Percentiles rank a stretch among this genome's conserved stretches.
phyloP scores from a whole-genome alignment of 1,284 basidiomycete species.

The Xerocomus nothofagi region DNA sequence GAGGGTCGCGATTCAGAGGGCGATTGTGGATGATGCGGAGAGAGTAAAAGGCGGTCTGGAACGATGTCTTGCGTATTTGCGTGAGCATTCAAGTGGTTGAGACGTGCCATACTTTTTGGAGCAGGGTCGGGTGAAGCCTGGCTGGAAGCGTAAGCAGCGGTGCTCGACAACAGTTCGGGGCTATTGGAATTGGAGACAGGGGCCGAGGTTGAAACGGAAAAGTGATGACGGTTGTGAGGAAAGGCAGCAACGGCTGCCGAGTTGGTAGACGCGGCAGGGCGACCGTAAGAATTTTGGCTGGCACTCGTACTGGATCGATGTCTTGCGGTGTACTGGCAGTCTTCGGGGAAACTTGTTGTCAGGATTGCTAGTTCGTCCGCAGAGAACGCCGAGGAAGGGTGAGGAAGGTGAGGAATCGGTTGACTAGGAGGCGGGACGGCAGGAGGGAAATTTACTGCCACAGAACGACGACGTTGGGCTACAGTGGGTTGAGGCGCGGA shows the following conservation, averaged over 20 bases:
- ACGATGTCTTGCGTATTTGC: constrained; percentile 40
- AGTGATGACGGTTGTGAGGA: constrained; percentile 51
- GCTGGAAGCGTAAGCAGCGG: constrained; percentile 37
- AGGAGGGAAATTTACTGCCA: constrained; percentile 60
- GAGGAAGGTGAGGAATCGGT: constrained; percentile 65
- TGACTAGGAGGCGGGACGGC: constrained; percentile 71
- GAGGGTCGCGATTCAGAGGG: constrained; percentile 53
- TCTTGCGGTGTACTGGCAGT: constrained; percentile 21
- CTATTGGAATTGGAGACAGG: constrained; percentile 26
- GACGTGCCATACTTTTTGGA: constrained; percentile 48
- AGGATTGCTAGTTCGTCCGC: constrained; percentile 21
- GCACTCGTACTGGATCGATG: constrained; percentile 33
- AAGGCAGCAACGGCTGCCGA: constrained; percentile 60
- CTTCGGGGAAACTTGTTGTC: constrained; percentile 16
- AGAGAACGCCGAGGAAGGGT: constrained; percentile 25
- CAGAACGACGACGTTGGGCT: constrained; percentile 62
- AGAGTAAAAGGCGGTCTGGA: constrained; percentile 45
- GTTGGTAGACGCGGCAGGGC: constrained; percentile 54
- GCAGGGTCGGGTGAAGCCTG: constrained; percentile 53
- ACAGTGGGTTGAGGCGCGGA: constrained; percentile 35
- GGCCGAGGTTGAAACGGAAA: constrained; percentile 43
- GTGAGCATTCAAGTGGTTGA: constrained; percentile 37
- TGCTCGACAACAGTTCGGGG: constrained; percentile 27
- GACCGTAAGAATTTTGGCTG: constrained; percentile 41
- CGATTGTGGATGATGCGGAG: constrained; percentile 40